Base-by-base conservation (phyloP, 1,139 yeast genomes). In the Candida sp. region DNA sequence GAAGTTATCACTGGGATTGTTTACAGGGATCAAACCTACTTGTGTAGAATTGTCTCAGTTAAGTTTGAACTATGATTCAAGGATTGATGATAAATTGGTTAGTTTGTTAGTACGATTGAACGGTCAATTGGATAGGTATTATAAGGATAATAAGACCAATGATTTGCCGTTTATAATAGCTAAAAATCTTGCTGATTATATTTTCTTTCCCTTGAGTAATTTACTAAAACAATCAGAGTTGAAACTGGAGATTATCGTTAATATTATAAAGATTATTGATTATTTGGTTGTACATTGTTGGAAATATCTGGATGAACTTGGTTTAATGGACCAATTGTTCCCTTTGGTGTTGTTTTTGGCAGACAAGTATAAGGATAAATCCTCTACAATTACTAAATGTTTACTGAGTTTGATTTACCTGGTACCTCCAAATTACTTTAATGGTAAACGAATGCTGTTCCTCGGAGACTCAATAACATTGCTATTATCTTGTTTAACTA, bases 151-250 rank as follows among this genome's bases (percentile, higher is more conserved):
- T 37, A 33, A 40, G 1, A 39, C 43, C 0, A 39, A 45, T 7
- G 52, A 46, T 11, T 52, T 45, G 5, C 47, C 54, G 3, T 69
- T 66, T 44, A 42, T 51, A 6, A 43, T 70, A 6, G 54, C 70
- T 2, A 52, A 64, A 5, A 67, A 62, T 23, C 46, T 73, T 19
- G 76, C 75, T 0, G 77, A 73, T 52, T 73, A 73, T 46, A 55
- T 73, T 3, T 73, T 73, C 50, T 70, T 63, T 43, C 78, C 78
- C 1, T 43, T 73, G 12, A 64, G 77, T 2, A 57, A 54, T 36
- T 46, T 71, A 33, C 49, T 73, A 29, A 66, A 68, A 47, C 65
- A 60, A 34, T 54, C 61, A 5, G 39, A 38, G 5, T 53, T 72
- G 22, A 51, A 50, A 22, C 63, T 57, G 25, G 29, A 47, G 1